phyloP scores from a whole-genome alignment of 176 grass and related monocot species.

The Triticum aestivum region IWGSC_CS_RefSeq_v2.1 NC_057804.1:519600211-519600710 shows the following conservation, averaged over 20 bases:
- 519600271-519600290: neutral
- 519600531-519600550: constrained; percentile 81
- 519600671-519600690: neutral
- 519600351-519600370: no score
- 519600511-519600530: constrained; percentile 59
- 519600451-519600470: constrained; percentile 6
- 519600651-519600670: neutral
- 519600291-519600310: neutral
- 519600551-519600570: constrained; percentile 83
- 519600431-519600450: neutral
- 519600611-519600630: constrained; percentile 53
- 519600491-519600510: constrained; percentile 70
- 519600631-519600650: neutral
- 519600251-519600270: neutral
- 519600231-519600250: neutral
- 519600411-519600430: neutral
- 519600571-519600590: constrained; percentile 73
- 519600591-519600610: constrained; percentile 74
- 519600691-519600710: neutral
- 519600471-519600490: constrained; percentile 52
- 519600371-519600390: neutral
- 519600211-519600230: neutral
- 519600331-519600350: neutral
- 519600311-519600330: neutral
- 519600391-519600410: neutral